Base-by-base conservation (phyloP, 768 basidiomycete genomes). In the Leccinum subgranulosum region DNA sequence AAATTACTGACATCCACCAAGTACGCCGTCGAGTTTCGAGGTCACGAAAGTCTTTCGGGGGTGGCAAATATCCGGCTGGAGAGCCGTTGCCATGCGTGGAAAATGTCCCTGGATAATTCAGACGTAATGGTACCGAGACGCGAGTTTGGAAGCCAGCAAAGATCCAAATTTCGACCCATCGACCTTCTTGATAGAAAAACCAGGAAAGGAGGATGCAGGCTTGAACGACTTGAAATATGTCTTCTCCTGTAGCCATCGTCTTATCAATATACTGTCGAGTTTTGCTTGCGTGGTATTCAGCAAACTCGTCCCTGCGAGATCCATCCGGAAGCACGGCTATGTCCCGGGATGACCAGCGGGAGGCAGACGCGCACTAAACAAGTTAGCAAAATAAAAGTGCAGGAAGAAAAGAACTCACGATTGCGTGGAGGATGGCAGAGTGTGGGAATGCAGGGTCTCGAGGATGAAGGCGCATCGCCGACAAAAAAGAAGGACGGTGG, bases 141-240 rank as follows among this genome's bases (percentile, higher is more conserved):
- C 91, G 81, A 15, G 86, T 90, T 68, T 92, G 88, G 66, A 92
- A 92, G 12, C 83, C 89, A 19, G 92, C 90, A 72, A 92, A 92
- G 41, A 92, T 88, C 92, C 92, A 93, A 4, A 93, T 87, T 73
- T 94, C 92, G 9, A 93, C 91, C 92, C 92, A 83, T 54, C 90
- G 81, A 3, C 92, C 91, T 72, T 93, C 92, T 56, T 91, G 87
- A 67, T 92, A 94, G 63, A 93, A 92, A 73, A 91, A 93, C 92
- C 92, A 94, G 2, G 89, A 90, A 17, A 94, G 81, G 23, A 94
- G 75, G 60, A 88, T 87, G 66, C 91, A 92, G 6, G 92, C 92
- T 68, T 93, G 90, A 81, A 93, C 83, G 9, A 93, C 90, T 6
- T 83, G 82, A 70, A 94, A 92, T 55, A 93, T 92, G 63, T 92